Evolutionary conservation across 1,139 yeast genomes (phyloP), one percentile per base, ranked within the genome.

Genomic region (Diutina siamensis): DNA sequence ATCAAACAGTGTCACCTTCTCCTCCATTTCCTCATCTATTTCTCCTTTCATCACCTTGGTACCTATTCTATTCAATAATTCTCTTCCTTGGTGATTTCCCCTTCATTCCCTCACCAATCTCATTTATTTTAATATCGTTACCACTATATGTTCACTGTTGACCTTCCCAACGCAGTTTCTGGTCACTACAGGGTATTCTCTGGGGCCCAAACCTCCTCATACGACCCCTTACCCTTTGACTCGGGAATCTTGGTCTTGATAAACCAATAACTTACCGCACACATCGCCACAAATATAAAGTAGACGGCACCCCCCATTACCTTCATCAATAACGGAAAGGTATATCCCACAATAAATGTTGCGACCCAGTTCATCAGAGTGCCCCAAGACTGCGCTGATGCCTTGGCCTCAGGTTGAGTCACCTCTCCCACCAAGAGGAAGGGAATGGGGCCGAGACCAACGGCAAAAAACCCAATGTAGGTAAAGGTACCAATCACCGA

Each of bases 391-490:
- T 92, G 98, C 1, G 97, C 97, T 45, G 79, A 71, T 1, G 89
- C 94, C 48, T 80, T 83, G 3, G 92, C 94, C 47, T 77, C 76
- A 1, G 77, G 68, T 48, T 87, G 94, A 0, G 95, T 83, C 18
- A 89, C 80, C 59, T 92, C 97, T 8, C 95, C 78, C n/a, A 92
- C 83, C 49, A 89, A 64, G 52, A 89, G 65, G 63, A 89, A 89
- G 32, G 98, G 97, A 46, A 92, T 86, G 13, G 98, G 97, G 0
- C 98, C 98, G 50, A 88, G 62, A 0, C 98, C 98, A 44, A 83
- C 65, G 0, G 97, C 97, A 65, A 89, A 92, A 38, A 87, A 76
- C 0, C 83, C 77, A 45, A 89, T 88, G 59, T 86, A 88, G 1
- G 75, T 61, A 48, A 85, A 76, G 0, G 89, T 81, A 2, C 92